Percentiles rank a stretch among this genome's conserved stretches.
Conservation (phyloP, 495 filamentous ascomycete species). For the Penicillium bialowiezense region DNA sequence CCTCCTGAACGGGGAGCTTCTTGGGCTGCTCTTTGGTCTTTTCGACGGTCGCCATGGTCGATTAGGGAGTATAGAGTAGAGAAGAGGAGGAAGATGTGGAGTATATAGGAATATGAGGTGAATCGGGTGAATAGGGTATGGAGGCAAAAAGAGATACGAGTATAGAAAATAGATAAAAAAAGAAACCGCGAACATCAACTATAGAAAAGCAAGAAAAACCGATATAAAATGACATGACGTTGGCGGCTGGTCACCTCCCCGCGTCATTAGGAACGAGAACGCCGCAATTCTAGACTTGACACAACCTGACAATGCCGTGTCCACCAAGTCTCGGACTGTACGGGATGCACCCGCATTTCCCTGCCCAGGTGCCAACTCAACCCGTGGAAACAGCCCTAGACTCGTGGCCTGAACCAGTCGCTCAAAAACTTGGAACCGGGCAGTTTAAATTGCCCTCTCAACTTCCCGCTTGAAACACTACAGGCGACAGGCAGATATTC, state of each 20-base stretch:
- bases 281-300: background rate
- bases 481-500: no score
- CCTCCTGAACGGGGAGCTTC: slow-evolving; percentile 33
- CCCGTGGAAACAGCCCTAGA: slow-evolving; percentile 17
- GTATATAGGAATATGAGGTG: slow-evolving; percentile 1
- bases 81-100: background rate
- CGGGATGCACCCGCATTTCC: no score
- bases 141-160: background rate
- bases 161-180: slow-evolving; percentile 1
- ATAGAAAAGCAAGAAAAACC: slow-evolving; percentile 11
- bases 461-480: no score
- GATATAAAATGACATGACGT: slow-evolving; percentile 26
- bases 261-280: background rate
- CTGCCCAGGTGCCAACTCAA: no score
- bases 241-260: slow-evolving; percentile 11
- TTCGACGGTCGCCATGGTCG: slow-evolving; percentile 41
- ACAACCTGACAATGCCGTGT: no score
- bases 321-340: no score
- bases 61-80: background rate
- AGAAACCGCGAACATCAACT: background rate
- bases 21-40: slow-evolving; percentile 35
- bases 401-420: slow-evolving; percentile 18
- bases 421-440: background rate
- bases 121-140: background rate
- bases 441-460: background rate